Evolutionary conservation across 2,329 filamentous ascomycete species (phyloP), one percentile per base, ranked within the genome.

Genomic region (Metarhizium anisopliae): DNA sequence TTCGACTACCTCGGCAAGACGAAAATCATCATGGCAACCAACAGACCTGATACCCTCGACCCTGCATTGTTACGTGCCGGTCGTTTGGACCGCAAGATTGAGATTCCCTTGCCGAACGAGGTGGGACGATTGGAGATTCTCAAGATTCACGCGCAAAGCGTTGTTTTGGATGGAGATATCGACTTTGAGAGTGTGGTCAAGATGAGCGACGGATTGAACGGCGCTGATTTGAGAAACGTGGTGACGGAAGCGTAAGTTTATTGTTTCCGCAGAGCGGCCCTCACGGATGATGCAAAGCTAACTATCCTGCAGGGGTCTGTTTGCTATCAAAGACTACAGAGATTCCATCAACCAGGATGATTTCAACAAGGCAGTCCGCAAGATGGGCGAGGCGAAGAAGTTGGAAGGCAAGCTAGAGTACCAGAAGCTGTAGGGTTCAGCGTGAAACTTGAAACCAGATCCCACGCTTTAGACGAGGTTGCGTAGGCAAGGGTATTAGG

Each of bases 11-110:
- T 99, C 42, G 94, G 95, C 64, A 96, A 99, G 81, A 99, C 94
- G 55, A 99, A 99, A 80, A 99, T 99, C 71, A 99, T 99, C 77
- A 99, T 99, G 95, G 94, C 92, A 42, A 97, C 94, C 58, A 99
- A 99, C 79, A 82, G 94, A 74, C 94, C 93, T 14, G 93, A 97
- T 72, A 97, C 93, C 1, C 83, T 99, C 51, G 93, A 99, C 68
- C 93, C 93, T 38, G 93, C 93, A 1, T 78, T 99, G 65, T 80
- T 99, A 55, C 86, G 93, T 76, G 93, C 93, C 47, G 93, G 93
- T 65, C 88, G 94, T 71, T 79, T 99, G 64, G 95, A 99, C 73
- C 83, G 94, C 63, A 99, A 99, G 82, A 94, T 99, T 65, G 95
- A 99, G 74, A 97, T 99, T 66, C 89, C 93, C 11, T 78, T 99